Evolutionary conservation across 2,329 filamentous ascomycete species (phyloP), one percentile per base, ranked within the genome.

Genomic region (Chalara sp.): DNA sequence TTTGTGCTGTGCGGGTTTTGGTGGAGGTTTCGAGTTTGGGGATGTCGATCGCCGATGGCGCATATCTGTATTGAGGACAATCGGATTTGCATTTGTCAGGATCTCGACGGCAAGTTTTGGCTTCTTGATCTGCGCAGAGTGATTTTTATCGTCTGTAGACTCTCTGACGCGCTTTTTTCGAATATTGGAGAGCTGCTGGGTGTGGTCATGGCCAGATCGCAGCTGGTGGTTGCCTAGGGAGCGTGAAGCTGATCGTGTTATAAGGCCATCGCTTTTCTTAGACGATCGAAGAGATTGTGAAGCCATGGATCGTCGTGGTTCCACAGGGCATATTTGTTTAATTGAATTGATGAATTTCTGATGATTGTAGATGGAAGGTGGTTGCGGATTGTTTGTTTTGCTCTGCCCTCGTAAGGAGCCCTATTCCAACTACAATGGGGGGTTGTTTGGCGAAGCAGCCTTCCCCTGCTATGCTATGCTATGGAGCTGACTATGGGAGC

Each of bases 41-140:
- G 48, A 39, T 44, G 52, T 50, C 44, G 53, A 45, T 55, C 43
- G 56, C 41, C 49, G 44, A 43, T 43, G 44, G 51, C 37, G 54
- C 50, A 49, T 11, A 48, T 40, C 46, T 28, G 13, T 32, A 33
- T 52, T 53, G 55, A 58, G 45, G 49, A 58, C 50, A 47, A 57
- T 46, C 33, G 56, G 52, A 45, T 53, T 50, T 53, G 54, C 57
- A 29, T 42, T n/a, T 32, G 52, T 32, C 6, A 74, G 64, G 45
- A 81, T 78, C 60, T 81, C 78, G 56, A 80, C 75, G 29, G 75
- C 68, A 59, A 81, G 76, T 54, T 74, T 69, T 48, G 72, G 65
- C 64, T 71, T 76, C 67, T 81, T 82, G 53, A 68, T 62, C 49
- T 69, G 68, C 44, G 72, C 59, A 46, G 67, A 63, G 55, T 75